Conservation (phyloP, 495 filamentous ascomycete species). For the Aspergillus avenaceus region DNA sequence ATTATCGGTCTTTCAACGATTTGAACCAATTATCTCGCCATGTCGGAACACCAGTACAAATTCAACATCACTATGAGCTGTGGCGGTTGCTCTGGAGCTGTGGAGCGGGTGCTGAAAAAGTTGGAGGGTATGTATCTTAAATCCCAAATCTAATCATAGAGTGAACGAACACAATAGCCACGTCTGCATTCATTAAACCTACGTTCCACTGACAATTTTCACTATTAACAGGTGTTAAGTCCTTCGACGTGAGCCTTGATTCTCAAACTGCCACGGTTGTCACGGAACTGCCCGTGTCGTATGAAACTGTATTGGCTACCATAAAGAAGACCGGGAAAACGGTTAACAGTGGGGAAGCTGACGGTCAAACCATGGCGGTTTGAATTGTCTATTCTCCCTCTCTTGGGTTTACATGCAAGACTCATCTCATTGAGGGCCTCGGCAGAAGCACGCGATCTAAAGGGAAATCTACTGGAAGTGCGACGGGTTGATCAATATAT, state of each 20-base stretch:
- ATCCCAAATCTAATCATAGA: too few relatives aligned
- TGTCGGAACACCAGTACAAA: slow-evolving; percentile 65
- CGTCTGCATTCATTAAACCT: too few relatives aligned
- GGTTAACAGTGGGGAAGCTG: slow-evolving; percentile 69
- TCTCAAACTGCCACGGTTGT: slow-evolving; percentile 71
- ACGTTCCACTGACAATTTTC: background rate
- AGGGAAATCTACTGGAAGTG: too few relatives aligned
- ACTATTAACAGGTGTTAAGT: slow-evolving; percentile 65
- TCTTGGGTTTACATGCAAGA: background rate
- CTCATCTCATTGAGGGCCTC: background rate
- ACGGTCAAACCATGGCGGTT: slow-evolving; percentile 37
- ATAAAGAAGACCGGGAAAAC: slow-evolving; percentile 97
- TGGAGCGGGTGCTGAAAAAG: slow-evolving; percentile 93
- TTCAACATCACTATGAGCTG: slow-evolving; percentile 69
- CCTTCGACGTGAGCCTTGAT: slow-evolving; percentile 81
- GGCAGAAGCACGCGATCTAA: too few relatives aligned
- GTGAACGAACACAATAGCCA: too few relatives aligned
- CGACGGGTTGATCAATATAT: too few relatives aligned
- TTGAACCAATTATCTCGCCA: slow-evolving; percentile 19
- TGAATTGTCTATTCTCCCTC: slow-evolving; percentile 6
- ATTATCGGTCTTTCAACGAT: background rate
- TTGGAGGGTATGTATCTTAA: slow-evolving; percentile 81
- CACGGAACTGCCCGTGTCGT: slow-evolving; percentile 59
- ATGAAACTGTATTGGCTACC: slow-evolving; percentile 76
- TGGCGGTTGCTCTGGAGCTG: slow-evolving; percentile 64